Percentiles rank a stretch among this genome's conserved stretches.
phyloP scores from a whole-genome alignment of 495 filamentous ascomycete genomes.

The Annulohypoxylon bovei region DNA sequence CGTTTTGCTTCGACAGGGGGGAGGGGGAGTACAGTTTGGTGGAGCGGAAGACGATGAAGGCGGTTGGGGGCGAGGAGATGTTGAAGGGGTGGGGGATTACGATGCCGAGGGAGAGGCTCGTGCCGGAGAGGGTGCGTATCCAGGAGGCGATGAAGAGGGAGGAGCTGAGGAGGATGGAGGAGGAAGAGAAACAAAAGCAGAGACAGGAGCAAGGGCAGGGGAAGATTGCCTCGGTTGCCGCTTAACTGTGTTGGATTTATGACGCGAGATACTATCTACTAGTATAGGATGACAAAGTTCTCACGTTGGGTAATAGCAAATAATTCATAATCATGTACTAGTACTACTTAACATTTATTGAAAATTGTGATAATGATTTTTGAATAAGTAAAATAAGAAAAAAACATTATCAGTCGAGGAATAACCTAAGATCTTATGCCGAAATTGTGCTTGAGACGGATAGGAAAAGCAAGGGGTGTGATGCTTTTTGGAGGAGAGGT shows the following conservation, averaged over 20 bases:
- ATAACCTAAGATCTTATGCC: too few relatives aligned
- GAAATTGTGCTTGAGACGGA: not conserved
- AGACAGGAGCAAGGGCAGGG: conserved; percentile 5
- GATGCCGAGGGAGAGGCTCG: conserved; percentile 57
- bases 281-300: too few relatives aligned
- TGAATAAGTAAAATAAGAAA: too few relatives aligned
- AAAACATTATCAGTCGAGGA: too few relatives aligned
- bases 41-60: conserved; percentile 70
- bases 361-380: too few relatives aligned
- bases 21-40: conserved; percentile 72
- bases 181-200: conserved; percentile 29
- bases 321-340: too few relatives aligned
- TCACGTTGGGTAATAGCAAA: too few relatives aligned
- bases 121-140: conserved; percentile 53
- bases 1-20: conserved; percentile 71
- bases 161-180: conserved; percentile 55
- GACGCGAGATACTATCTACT: too few relatives aligned
- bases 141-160: conserved; percentile 62
- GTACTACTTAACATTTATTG: too few relatives aligned
- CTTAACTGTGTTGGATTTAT: conserved; percentile 29
- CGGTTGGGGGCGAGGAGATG: conserved; percentile 65
- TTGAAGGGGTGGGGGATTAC: conserved; percentile 71
- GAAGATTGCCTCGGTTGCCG: conserved; percentile 29
- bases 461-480: not conserved
- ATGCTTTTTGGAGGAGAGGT: not conserved